Evolutionary conservation across 768 basidiomycete species (phyloP).

Genomic region (Fomitopsis serialis): DNA sequence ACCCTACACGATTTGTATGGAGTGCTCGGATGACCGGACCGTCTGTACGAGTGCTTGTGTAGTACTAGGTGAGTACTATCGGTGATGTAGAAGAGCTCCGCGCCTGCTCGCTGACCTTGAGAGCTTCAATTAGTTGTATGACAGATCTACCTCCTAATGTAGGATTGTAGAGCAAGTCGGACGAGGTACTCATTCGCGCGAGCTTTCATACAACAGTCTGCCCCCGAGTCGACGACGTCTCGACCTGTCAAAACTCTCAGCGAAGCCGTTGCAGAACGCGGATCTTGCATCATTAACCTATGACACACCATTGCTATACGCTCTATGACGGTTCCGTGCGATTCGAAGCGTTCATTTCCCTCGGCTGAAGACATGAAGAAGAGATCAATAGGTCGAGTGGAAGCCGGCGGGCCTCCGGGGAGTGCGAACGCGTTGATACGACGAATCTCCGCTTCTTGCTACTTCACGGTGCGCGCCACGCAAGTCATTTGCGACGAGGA

Average conservation of each 20-base stretch:
- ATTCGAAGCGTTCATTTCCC: neutral
- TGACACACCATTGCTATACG: neutral
- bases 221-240: neutral
- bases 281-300: neutral
- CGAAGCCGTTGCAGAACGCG: neutral
- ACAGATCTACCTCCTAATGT: neutral
- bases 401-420: neutral
- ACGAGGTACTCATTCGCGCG: neutral
- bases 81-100: too few species aligned
- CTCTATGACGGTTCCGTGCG: neutral
- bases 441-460: neutral
- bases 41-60: too few species aligned
- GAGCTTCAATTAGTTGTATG: neutral
- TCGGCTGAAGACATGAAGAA: neutral
- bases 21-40: too few species aligned
- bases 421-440: neutral
- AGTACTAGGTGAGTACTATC: too few species aligned
- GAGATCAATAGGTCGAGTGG: neutral
- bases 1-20: too few species aligned
- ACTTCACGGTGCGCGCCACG: neutral
- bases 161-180: neutral
- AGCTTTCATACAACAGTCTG: neutral
- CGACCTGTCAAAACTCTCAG: neutral
- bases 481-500: neutral
- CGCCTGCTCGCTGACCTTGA: too few species aligned